phyloP scores from a whole-genome alignment of 2,329 filamentous ascomycete genomes.

The Fusarium papillatum region DNA sequence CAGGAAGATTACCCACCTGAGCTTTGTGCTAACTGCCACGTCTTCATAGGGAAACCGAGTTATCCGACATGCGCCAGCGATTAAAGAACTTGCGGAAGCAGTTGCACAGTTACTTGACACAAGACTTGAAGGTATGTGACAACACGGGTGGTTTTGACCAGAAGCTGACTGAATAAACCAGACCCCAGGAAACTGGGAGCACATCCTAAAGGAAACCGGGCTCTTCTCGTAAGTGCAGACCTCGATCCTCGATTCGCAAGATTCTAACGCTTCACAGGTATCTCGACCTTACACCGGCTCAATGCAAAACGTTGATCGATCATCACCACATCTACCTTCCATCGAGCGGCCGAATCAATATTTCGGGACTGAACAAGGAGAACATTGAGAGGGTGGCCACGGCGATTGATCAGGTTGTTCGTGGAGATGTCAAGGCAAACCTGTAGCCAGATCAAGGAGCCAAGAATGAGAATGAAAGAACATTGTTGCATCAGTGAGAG shows the following conservation, averaged over 20 bases:
- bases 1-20: background rate
- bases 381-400: background rate
- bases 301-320: slow-evolving; percentile 20
- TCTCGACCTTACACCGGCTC: background rate
- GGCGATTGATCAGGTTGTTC: background rate
- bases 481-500: background rate
- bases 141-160: background rate
- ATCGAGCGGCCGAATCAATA: slow-evolving; percentile 11
- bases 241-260: background rate
- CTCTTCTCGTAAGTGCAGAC: slow-evolving; percentile 15
- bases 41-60: background rate
- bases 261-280: slow-evolving; percentile 4
- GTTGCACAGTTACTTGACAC: background rate
- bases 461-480: background rate
- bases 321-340: slow-evolving; percentile 27
- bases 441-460: background rate
- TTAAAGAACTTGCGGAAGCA: background rate
- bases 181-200: slow-evolving; percentile 28
- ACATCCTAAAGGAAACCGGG: slow-evolving; percentile 22
- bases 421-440: background rate
- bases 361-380: background rate
- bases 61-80: background rate
- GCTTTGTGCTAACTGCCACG: background rate
- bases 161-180: slow-evolving; percentile 9
- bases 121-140: background rate